Evolutionary conservation across 148 eudicot genomes (phyloP).

Genomic region (Silene conica): DNA sequence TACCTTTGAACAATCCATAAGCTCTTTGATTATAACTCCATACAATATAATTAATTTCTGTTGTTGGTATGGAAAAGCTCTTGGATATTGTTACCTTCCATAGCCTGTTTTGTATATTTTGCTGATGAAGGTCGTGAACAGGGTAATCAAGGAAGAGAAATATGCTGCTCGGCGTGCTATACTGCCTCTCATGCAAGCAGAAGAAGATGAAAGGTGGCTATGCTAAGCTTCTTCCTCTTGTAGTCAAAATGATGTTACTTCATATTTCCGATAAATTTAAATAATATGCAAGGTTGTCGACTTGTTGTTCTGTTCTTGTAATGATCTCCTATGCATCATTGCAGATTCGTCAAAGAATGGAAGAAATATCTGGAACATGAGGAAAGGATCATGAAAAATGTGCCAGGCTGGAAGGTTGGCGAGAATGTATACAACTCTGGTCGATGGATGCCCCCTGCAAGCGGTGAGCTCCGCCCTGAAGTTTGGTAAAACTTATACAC

Average conservation of each 20-base stretch:
- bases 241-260: neutral
- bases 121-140: conserved; percentile 19
- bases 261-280: neutral
- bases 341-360: conserved; percentile 95
- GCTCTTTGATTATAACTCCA: neutral
- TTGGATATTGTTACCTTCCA: neutral
- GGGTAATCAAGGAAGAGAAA: conserved; percentile 86
- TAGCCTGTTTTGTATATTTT: neutral
- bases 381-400: conserved; percentile 91
- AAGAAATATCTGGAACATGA: conserved; percentile 76
- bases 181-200: conserved; percentile 84
- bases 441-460: conserved; percentile 97
- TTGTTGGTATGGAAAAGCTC: neutral
- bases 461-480: conserved; percentile 93
- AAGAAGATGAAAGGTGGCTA: conserved; percentile 88
- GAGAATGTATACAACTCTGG: conserved; percentile 93
- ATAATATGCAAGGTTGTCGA: too few relatives aligned
- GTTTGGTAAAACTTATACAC: conserved; percentile 51
- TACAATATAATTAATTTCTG: neutral
- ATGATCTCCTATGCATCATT: neutral
- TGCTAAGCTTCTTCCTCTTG: neutral
- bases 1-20: neutral
- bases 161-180: conserved; percentile 80
- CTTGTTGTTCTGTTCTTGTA: neutral
- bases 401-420: conserved; percentile 98